phyloP scores from a whole-genome alignment of 1,139 yeast genomes.

The Candida mesenterica region DNA sequence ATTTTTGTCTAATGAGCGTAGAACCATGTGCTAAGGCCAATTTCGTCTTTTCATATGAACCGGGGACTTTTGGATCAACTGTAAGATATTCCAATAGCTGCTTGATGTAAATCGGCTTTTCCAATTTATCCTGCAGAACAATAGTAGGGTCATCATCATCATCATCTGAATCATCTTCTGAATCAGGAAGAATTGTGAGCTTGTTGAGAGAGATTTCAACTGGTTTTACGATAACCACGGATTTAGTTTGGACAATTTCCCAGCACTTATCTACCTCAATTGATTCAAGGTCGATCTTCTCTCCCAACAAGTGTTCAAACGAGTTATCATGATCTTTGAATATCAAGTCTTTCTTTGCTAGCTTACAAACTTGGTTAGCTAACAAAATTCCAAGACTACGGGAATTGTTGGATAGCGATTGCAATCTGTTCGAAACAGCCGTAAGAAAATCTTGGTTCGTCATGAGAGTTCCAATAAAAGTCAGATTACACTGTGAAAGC shows the following conservation, averaged over 20 bases:
- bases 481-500: conserved; percentile 19
- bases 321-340: conserved; percentile 30
- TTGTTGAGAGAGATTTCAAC: no score
- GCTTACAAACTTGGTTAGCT: conserved; percentile 44
- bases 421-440: conserved; percentile 45
- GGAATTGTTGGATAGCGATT: conserved; percentile 40
- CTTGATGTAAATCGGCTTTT: conserved; percentile 59
- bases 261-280: conserved; percentile 8
- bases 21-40: conserved; percentile 56
- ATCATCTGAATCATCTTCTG: conserved; percentile 36
- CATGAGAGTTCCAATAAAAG: conserved; percentile 20
- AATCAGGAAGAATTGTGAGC: not conserved
- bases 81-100: conserved; percentile 57
- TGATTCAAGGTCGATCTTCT: conserved; percentile 5
- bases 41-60: conserved; percentile 51
- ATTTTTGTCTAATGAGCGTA: conserved; percentile 53
- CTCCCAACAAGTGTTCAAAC: conserved; percentile 4
- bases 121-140: conserved; percentile 33
- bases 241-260: conserved; percentile 9
- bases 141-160: conserved; percentile 54
- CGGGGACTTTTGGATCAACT: conserved; percentile 40
- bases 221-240: not conserved
- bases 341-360: conserved; percentile 30
- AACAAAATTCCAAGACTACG: conserved; percentile 45
- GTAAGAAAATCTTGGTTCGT: conserved; percentile 32